Evolutionary conservation across 306 rosid species (phyloP).

Genomic region (Abrus precatorius): DNA sequence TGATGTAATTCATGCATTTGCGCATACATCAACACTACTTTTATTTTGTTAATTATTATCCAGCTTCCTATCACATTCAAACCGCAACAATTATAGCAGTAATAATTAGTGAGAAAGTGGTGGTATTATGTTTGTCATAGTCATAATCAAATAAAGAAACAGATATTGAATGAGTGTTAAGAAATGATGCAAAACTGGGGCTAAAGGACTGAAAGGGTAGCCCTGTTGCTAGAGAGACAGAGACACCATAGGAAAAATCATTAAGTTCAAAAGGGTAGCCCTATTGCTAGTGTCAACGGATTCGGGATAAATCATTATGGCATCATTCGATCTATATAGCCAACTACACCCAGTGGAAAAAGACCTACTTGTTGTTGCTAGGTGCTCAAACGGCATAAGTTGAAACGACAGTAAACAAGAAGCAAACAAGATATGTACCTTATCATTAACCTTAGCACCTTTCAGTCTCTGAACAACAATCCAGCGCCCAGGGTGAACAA

Average conservation of each 20-base stretch:
- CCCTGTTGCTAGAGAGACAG: not conserved
- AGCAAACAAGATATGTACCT: slow-evolving; percentile 59
- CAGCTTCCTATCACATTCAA: not conserved
- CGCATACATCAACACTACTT: not conserved
- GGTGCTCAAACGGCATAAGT: not conserved
- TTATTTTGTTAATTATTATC: slow-evolving; percentile 26
- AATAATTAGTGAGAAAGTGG: slow-evolving; percentile 29
- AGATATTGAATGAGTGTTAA: not conserved
- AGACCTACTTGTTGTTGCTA: not conserved
- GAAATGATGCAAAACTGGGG: slow-evolving; percentile 10
- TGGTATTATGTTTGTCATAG: slow-evolving; percentile 15
- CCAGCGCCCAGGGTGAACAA: slow-evolving; percentile 92
- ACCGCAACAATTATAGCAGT: not conserved
- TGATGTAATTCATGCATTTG: not conserved
- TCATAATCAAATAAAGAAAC: slow-evolving; percentile 7
- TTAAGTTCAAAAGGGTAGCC: not conserved
- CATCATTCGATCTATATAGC: not conserved
- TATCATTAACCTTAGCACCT: slow-evolving; percentile 83
- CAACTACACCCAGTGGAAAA: not conserved
- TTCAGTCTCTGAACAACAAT: slow-evolving; percentile 84
- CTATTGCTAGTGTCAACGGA: not conserved
- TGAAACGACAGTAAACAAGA: slow-evolving; percentile 35
- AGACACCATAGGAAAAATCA: not conserved
- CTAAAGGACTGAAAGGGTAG: slow-evolving; percentile 1
- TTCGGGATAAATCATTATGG: not conserved